phyloP scores from a whole-genome alignment of 2,329 filamentous ascomycete genomes.

The Talaromyces marneffei region DNA sequence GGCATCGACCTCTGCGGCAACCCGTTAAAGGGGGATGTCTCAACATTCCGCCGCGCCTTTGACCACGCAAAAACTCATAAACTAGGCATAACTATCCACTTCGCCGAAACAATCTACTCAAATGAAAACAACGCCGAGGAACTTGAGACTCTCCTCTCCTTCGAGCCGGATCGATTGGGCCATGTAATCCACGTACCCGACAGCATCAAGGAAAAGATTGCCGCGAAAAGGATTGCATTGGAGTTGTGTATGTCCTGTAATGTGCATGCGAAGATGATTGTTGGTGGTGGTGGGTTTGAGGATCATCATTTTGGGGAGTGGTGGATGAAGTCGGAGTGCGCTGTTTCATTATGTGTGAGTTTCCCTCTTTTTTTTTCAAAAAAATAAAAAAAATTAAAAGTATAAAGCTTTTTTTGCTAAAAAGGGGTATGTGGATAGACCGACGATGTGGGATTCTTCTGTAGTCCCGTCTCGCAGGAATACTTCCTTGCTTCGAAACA shows the following conservation, averaged over 20 bases:
- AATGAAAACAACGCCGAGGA: constrained; percentile 54
- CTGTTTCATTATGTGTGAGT: constrained; percentile 65
- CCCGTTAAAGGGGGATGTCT: constrained; percentile 57
- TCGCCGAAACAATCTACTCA: constrained; percentile 57
- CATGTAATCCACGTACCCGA: constrained; percentile 72
- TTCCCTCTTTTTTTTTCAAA: too few species aligned
- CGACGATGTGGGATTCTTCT: constrained; percentile 78
- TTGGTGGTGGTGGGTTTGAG: constrained; percentile 52
- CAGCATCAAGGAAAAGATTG: constrained; percentile 53
- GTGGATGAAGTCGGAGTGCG: constrained; percentile 50
- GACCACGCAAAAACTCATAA: constrained; percentile 55
- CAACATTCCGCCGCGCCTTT: constrained; percentile 47
- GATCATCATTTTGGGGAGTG: constrained; percentile 76
- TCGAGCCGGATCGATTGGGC: constrained; percentile 62
- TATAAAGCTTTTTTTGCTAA: background rate
- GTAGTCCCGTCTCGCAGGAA: constrained; percentile 69
- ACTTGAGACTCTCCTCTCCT: constrained; percentile 58
- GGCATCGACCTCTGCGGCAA: constrained; percentile 76
- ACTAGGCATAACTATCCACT: constrained; percentile 67
- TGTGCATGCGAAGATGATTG: constrained; percentile 66
- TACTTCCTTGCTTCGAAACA: constrained; percentile 67
- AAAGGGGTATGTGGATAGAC: constrained; percentile 49
- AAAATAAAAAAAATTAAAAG: too few species aligned
- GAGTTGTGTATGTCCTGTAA: constrained; percentile 79
- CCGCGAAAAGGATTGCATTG: constrained; percentile 53